Base-by-base conservation (phyloP, 768 basidiomycete species). In the Russula ochroleuca region DNA sequence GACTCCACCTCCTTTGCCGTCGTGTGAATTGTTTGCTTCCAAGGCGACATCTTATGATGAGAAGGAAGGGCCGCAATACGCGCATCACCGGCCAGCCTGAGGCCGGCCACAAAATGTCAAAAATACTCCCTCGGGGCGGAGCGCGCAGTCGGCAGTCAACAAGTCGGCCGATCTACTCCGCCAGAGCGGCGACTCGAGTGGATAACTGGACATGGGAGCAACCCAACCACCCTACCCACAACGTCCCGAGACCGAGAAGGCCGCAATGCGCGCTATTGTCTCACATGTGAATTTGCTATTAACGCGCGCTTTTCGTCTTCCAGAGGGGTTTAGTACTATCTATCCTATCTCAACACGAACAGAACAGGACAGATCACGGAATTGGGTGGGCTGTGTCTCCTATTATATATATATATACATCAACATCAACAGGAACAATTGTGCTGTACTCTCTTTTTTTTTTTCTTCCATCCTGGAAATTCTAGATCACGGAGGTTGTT, bases 161-260 rank as follows among this genome's bases (percentile, higher is more conserved):
- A 28, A 40, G 14, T 40, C 14, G 15, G 3, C 40, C 40, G 40
- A 40, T 40, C 40, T 40, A 38, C 41, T 17, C 41, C 41, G 41
- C 45, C 13, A 49, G 15, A 25, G 15, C 28, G 54, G n/a, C 28
- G 28, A 58, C n/a, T 17, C 37, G 31, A 3, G 10, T 40, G n/a
- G 43, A 55, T 35, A 47, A 63, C 41, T 47, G 53, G 52, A 60
- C 64, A 65, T 50, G 17, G 38, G 45, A 48, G 23, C 58, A 64
- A 45, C 21, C 37, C 19, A 9, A 37, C 35, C n/a, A 31, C 0
- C 40, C 28, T 28, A 28, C 28, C 28, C 28, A 28, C 28, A 28
- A 5, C 28, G 28, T 28, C 28, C 28, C 28, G 28, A 28, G 28
- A 28, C 59, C 33, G 61, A 51, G 23, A 40, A 2, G 51, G 40